Conservation (phyloP, 2,329 filamentous ascomycete species). For the Colletotrichum trifolii region DNA sequence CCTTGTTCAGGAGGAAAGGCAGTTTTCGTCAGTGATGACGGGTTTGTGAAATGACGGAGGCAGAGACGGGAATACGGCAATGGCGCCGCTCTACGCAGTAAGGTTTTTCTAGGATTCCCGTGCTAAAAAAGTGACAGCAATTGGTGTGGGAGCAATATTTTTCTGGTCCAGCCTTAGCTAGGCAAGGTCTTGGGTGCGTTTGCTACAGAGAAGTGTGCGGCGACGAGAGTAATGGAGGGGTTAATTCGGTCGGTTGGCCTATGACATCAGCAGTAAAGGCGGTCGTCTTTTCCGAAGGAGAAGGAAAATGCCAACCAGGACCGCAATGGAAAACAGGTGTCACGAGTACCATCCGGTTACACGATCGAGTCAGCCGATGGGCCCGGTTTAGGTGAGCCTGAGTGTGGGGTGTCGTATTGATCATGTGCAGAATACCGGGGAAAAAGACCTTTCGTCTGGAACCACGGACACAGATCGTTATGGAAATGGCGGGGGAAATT, state of each 20-base stretch:
- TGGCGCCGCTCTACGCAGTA: neutral
- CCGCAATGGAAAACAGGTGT: conserved; percentile 17
- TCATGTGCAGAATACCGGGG: conserved; percentile 18
- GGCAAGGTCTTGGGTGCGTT: neutral
- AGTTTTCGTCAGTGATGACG: too few relatives aligned
- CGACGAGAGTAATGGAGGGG: neutral
- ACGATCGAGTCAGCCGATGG: conserved; percentile 30
- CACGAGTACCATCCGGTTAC: conserved; percentile 32
- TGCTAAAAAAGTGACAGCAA: neutral
- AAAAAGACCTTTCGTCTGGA: neutral
- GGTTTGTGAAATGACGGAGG: too few relatives aligned
- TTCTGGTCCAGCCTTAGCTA: neutral
- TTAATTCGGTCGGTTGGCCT: neutral
- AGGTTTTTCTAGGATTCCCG: neutral
- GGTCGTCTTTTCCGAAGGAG: neutral
- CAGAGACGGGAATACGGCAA: too few relatives aligned
- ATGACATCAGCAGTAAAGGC: neutral
- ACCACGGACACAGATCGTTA: too few relatives aligned
- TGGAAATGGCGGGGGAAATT: too few relatives aligned
- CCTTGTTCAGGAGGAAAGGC: too few relatives aligned
- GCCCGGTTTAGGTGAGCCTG: conserved; percentile 14
- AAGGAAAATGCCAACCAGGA: conserved; percentile 6
- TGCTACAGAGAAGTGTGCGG: neutral
- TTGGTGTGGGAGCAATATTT: too few relatives aligned
- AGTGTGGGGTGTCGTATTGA: conserved; percentile 31